Evolutionary conservation across 164 flowering plant species (phyloP).

Genomic region (Aristolochia contorta): DNA sequence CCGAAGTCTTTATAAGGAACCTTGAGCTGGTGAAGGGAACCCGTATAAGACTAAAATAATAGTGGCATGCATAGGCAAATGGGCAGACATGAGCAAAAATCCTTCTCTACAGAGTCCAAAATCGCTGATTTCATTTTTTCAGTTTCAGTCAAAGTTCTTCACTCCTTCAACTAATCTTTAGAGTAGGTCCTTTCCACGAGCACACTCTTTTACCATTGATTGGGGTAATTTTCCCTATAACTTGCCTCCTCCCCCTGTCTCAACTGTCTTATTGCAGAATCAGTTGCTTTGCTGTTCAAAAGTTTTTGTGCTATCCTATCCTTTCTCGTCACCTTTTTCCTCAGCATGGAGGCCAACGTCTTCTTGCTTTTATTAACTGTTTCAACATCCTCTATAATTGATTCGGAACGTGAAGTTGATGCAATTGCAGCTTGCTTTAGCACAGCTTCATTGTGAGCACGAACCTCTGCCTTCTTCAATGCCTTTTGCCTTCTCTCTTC

Average conservation of each 20-base stretch:
- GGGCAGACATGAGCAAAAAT: no score
- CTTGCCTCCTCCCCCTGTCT: conserved; percentile 43
- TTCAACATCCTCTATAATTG: conserved; percentile 36
- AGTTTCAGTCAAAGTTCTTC: no score
- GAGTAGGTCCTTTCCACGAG: not conserved
- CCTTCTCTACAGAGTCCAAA: no score
- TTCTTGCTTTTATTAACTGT: conserved; percentile 32
- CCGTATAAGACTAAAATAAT: no score
- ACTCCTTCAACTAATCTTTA: no score
- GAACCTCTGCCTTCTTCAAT: conserved; percentile 62
- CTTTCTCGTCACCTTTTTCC: conserved; percentile 62
- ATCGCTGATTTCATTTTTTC: no score
- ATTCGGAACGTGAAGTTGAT: conserved; percentile 62
- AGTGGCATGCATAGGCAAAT: no score
- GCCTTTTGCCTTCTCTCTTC: conserved; percentile 40
- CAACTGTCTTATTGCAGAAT: conserved; percentile 42
- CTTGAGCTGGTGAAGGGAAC: no score
- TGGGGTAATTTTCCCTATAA: conserved; percentile 74
- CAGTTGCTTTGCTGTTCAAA: conserved; percentile 36
- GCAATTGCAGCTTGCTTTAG: conserved; percentile 71
- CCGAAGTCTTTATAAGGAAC: no score
- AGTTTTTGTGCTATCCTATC: conserved; percentile 58
- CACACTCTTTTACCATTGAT: conserved; percentile 58
- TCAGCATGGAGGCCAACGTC: conserved; percentile 71
- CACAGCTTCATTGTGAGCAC: conserved; percentile 77